These are phyloP conservation scores for Begonia loranthoides DNA, from an alignment of 306 rosid genomes.

Conservation along the genomic window DNA sequence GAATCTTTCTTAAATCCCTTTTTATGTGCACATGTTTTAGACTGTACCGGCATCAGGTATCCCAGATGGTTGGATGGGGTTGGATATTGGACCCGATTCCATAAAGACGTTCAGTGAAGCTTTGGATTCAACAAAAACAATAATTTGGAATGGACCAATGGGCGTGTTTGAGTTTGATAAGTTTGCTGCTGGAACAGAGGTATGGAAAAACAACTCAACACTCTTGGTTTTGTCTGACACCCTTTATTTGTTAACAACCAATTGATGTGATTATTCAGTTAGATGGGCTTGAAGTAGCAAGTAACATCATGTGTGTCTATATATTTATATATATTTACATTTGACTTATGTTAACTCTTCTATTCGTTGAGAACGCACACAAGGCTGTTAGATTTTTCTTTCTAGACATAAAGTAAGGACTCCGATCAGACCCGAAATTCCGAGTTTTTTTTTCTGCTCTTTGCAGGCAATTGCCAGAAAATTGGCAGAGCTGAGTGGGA, in stretches of 20 bases:
- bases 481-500: slow-evolving; percentile 71
- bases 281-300: too few species aligned
- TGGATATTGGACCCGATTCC: slow-evolving; percentile 92
- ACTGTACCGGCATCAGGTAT: slow-evolving; percentile 70
- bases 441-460: not conserved
- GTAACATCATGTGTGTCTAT: too few species aligned
- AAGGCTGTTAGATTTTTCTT: too few species aligned
- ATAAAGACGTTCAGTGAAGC: slow-evolving; percentile 56
- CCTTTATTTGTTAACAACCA: too few species aligned
- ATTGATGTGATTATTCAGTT: too few species aligned
- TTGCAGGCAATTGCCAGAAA: slow-evolving; percentile 72
- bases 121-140: slow-evolving; percentile 59
- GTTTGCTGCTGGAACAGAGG: slow-evolving; percentile 89
- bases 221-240: too few species aligned
- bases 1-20: not conserved
- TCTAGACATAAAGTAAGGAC: too few species aligned
- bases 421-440: not conserved
- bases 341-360: too few species aligned
- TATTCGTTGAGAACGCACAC: too few species aligned
- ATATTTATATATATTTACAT: too few species aligned
- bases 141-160: slow-evolving; percentile 98
- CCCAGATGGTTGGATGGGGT: slow-evolving; percentile 99
- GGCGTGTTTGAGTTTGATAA: slow-evolving; percentile 90
- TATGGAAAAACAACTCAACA: slow-evolving; percentile 16
- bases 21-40: slow-evolving; percentile 18